Conservation (phyloP, 78 protist genomes). For the Salpingoeca rosetta region DNA sequence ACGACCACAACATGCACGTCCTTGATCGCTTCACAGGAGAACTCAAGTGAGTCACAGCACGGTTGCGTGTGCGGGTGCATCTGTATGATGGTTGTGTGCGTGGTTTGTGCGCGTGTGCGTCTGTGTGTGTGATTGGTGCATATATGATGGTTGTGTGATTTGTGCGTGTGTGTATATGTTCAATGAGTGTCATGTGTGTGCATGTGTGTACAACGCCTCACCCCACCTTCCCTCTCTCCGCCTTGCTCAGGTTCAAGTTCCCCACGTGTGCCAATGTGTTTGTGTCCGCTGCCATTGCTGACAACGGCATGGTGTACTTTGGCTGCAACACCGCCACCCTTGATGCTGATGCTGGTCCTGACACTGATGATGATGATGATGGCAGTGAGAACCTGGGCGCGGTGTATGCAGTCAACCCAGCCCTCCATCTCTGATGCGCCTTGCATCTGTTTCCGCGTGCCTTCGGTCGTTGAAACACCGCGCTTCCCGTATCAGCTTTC, state of each 20-base stretch:
- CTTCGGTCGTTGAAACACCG: no score
- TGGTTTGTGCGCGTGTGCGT: no score
- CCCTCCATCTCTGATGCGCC: no score
- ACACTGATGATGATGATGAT: neutral
- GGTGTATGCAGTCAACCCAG: neutral
- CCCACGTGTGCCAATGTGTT: neutral
- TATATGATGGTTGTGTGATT: no score
- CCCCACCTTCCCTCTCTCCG: neutral
- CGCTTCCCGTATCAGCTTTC: no score
- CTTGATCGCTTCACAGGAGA: neutral
- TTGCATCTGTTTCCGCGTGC: no score
- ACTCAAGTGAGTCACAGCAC: neutral
- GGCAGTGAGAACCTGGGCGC: neutral
- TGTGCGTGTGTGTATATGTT: no score
- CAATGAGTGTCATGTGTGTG: no score
- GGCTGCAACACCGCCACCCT: neutral
- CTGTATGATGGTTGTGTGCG: neutral
- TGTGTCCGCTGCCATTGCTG: neutral
- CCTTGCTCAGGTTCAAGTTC: neutral
- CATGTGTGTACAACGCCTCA: no score
- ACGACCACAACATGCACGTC: neutral
- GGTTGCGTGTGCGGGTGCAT: no score
- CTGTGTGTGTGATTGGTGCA: no score
- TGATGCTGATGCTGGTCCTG: neutral
- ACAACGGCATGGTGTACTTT: neutral